phyloP scores from a whole-genome alignment of 192 early-diverging fungal genomes.

The Gaertneriomyces sp. region DNA sequence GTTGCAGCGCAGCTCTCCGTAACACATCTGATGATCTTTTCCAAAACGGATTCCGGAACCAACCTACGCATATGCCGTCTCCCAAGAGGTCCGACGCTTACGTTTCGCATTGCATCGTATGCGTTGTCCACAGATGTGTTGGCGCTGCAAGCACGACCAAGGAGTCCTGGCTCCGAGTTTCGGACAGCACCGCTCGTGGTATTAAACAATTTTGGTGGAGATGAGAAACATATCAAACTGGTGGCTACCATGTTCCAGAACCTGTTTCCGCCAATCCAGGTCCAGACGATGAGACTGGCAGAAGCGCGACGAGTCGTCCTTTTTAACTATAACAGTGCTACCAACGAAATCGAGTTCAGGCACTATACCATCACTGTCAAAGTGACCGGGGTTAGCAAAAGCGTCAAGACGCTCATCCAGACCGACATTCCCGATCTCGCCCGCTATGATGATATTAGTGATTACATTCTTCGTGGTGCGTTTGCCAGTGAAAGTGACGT shows the following conservation, averaged over 20 bases:
- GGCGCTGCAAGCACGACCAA: constrained; percentile 71
- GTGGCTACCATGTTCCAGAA: constrained; percentile 95
- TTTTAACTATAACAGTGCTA: constrained; percentile 84
- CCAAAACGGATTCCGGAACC: constrained; percentile 62
- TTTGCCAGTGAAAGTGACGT: constrained; percentile 86
- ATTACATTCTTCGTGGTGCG: constrained; percentile 83
- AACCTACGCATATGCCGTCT: constrained; percentile 83
- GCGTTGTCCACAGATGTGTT: constrained; percentile 80
- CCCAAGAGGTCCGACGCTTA: constrained; percentile 90
- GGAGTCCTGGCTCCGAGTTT: constrained; percentile 73
- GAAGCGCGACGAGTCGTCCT: constrained; percentile 89
- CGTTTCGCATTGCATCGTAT: constrained; percentile 79
- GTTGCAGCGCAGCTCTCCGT: constrained; percentile 82
- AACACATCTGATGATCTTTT: constrained; percentile 86
- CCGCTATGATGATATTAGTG: constrained; percentile 83
- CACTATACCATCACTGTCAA: constrained; percentile 90
- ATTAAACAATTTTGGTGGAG: constrained; percentile 72
- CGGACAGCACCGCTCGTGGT: constrained; percentile 76
- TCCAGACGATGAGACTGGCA: constrained; percentile 84
- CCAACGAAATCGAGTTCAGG: constrained; percentile 83
- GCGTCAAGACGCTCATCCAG: constrained; percentile 77
- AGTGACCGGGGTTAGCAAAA: constrained; percentile 83
- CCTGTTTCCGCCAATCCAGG: constrained; percentile 94
- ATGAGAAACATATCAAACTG: constrained; percentile 77
- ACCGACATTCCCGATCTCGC: constrained; percentile 75